Conservation (phyloP, 306 rosid genomes). For the Abrus precatorius region DNA sequence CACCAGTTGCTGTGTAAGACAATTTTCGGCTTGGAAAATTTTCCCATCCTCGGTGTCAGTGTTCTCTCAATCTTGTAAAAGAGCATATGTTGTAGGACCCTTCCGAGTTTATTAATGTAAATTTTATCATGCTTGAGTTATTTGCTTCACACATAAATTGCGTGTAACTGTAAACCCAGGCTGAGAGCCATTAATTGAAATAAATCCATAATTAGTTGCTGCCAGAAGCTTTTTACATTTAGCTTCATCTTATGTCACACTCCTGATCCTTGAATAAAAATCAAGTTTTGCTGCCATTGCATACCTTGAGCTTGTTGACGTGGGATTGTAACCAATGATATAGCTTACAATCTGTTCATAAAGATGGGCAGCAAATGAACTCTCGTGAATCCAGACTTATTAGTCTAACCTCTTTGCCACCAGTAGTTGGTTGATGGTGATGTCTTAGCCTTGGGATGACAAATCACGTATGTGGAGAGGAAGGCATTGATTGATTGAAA, state of each 20-base stretch:
- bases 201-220: conserved; percentile 49
- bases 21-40: conserved; percentile 49
- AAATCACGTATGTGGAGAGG: conserved; percentile 29
- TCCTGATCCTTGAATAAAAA: conserved; percentile 8
- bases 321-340: conserved; percentile 27
- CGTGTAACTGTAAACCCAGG: conserved; percentile 58
- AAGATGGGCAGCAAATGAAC: conserved; percentile 12
- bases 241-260: background rate
- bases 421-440: conserved; percentile 1
- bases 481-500: conserved; percentile 45
- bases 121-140: conserved; percentile 58
- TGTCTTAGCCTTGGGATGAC: background rate
- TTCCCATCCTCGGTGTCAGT: conserved; percentile 41
- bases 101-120: conserved; percentile 62
- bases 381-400: conserved; percentile 17
- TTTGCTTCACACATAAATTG: conserved; percentile 53
- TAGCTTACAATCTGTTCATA: background rate
- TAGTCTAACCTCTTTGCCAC: conserved; percentile 9
- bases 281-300: conserved; percentile 12
- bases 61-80: conserved; percentile 58
- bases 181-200: conserved; percentile 56
- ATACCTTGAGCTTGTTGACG: conserved; percentile 24
- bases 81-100: conserved; percentile 63
- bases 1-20: conserved; percentile 79
- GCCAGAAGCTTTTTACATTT: conserved; percentile 13